Base-by-base conservation (phyloP, 2,329 filamentous ascomycete species). In the Aspergillus proliferans region DNA sequence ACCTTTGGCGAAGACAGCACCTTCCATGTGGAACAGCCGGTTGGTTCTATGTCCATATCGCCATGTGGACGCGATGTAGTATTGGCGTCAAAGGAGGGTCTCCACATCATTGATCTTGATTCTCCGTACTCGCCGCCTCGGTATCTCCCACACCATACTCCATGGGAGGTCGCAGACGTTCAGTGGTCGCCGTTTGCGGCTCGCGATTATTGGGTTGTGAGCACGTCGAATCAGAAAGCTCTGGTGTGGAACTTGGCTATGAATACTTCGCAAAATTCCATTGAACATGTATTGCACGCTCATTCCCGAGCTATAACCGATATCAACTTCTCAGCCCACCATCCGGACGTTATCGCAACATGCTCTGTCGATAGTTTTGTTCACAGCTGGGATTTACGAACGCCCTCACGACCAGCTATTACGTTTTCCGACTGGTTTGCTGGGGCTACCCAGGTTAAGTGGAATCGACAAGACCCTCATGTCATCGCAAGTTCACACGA, bases 161-260 rank as follows among this genome's bases (percentile, higher is more conserved):
- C 88, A n/a, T 96, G 91, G 89, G 84, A 95, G 46, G 91, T 95
- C 4, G 90, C 92, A 9, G 92, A 96, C 68, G 91, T 95, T 26
- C 92, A 96, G 69, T 96, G 92, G 92, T 95, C 89, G 9, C 92
- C 92, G 1, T 95, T 96, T 66, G 87, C 91, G 10, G 83, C 81
- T 18, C 82, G 91, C 43, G 88, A 95, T 66, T 91, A 91, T 61
- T 96, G 92, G 91, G 86, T 96, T 15, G 88, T 89, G 33, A 95
- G 89, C 51, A 95, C 91, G 1, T 92, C 90, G 15, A 96, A 96
- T 66, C 91, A 96, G 67, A 89, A 93, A 58, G 93, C 91, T 18
- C 76, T 96, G 45, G 88, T 96, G 18, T 96, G 90, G 90, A 96
- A 96, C 66, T 75, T 96, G 52, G 88, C 86, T 56, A 79, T 89